Conservation (phyloP, 1,139 yeast species). For the Trichomonascaceae sp. region DNA sequence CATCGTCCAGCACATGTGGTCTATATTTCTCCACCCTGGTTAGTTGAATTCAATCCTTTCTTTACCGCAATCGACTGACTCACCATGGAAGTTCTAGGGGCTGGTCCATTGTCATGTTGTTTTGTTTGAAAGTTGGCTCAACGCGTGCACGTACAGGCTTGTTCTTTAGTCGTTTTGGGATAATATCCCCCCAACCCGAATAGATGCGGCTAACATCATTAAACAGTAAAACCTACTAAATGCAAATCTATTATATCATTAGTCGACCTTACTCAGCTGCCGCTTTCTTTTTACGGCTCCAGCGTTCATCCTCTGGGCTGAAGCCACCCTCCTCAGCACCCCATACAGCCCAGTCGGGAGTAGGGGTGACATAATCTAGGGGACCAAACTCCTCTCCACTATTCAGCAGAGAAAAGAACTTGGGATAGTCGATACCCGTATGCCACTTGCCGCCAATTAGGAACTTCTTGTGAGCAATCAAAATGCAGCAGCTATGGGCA, state of each 20-base stretch:
- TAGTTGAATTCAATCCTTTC: conserved; percentile 2
- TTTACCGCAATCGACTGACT: neutral
- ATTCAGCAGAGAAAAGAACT: conserved; percentile 57
- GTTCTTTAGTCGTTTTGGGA: no score
- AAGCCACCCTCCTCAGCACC: conserved; percentile 82
- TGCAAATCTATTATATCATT: neutral
- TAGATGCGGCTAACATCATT: no score
- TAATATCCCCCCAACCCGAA: no score
- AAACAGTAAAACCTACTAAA: no score
- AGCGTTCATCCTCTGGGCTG: conserved; percentile 57
- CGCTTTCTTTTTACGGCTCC: conserved; percentile 6
- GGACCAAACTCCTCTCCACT: conserved; percentile 48
- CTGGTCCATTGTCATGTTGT: no score
- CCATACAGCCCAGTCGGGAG: conserved; percentile 87
- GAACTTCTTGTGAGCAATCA: conserved; percentile 68
- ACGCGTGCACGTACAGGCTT: no score
- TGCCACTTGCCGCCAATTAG: conserved; percentile 64
- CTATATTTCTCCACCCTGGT: conserved; percentile 88
- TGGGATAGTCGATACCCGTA: conserved; percentile 77
- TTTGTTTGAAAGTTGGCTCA: no score
- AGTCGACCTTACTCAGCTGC: neutral
- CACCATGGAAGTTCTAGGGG: conserved; percentile 1
- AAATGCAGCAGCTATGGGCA: conserved; percentile 87
- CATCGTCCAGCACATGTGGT: conserved; percentile 63
- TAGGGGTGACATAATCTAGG: conserved; percentile 65